These are phyloP conservation scores for Colletotrichum higginsianum DNA, from an alignment of 2,329 filamentous ascomycete species.

Conservation along the genomic window DNA sequence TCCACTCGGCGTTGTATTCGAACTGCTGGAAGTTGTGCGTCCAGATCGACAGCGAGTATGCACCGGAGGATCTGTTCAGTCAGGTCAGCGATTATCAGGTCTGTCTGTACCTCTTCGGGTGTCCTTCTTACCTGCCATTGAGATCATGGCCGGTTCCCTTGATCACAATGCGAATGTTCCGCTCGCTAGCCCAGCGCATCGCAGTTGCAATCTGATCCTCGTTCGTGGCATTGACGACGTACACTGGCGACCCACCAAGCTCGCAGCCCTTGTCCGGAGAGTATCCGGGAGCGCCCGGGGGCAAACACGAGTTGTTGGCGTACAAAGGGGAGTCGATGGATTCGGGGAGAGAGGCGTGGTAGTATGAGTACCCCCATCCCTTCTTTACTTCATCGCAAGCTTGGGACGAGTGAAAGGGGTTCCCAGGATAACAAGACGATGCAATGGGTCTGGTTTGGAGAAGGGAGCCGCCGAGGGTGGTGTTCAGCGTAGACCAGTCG, in stretches of 20 bases:
- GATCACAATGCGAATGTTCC: constrained; percentile 65
- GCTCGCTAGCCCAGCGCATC: constrained; percentile 42
- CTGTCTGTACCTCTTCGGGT: neutral
- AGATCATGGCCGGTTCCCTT: constrained; percentile 69
- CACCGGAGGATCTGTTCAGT: constrained; percentile 33
- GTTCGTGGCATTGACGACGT: constrained; percentile 53
- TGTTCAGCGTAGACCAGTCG: constrained; percentile 60
- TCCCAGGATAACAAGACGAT: constrained; percentile 59
- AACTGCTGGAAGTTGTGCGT: constrained; percentile 40
- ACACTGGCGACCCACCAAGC: constrained; percentile 51
- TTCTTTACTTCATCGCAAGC: constrained; percentile 26
- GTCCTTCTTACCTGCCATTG: constrained; percentile 68
- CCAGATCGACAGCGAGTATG: constrained; percentile 45
- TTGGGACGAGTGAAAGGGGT: constrained; percentile 15
- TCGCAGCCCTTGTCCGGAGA: constrained; percentile 48
- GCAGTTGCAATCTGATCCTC: constrained; percentile 49
- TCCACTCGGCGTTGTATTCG: constrained; percentile 24
- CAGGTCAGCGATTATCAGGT: neutral
- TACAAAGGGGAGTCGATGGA: constrained; percentile 20
- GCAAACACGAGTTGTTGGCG: constrained; percentile 34
- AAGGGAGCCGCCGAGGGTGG: constrained; percentile 59
- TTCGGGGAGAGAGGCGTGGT: constrained; percentile 24
- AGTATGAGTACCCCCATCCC: constrained; percentile 20
- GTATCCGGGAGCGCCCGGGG: constrained; percentile 13
- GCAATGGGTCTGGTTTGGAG: constrained; percentile 62